Evolutionary conservation across 805 yeast species (phyloP).

Genomic region (Vanderwaltozyma verrucispora): DNA sequence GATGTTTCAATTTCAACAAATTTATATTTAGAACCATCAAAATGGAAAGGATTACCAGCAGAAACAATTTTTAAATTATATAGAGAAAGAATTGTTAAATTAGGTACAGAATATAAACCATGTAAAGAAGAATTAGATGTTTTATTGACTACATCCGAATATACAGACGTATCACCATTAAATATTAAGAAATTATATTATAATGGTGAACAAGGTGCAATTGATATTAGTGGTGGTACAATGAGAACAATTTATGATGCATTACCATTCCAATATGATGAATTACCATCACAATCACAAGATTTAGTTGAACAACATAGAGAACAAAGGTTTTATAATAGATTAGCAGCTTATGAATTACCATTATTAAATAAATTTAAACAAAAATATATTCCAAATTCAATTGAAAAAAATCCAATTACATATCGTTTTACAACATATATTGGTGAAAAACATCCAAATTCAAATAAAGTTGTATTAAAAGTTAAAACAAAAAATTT

Average conservation of each 20-base stretch:
- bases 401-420: constrained; percentile 40
- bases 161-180: constrained; percentile 30
- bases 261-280: constrained; percentile 47
- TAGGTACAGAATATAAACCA: constrained; percentile 42
- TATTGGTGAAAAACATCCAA: constrained; percentile 52
- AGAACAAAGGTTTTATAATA: constrained; percentile 61
- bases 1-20: constrained; percentile 5
- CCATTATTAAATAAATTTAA: constrained; percentile 74
- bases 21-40: constrained; percentile 50
- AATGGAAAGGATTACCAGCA: constrained; percentile 62
- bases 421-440: constrained; percentile 63
- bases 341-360: constrained; percentile 86
- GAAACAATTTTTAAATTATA: constrained; percentile 52
- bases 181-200: constrained; percentile 31
- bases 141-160: constrained; percentile 37
- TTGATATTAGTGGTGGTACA: constrained; percentile 30
- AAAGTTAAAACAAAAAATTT: constrained; percentile 44
- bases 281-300: constrained; percentile 61
- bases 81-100: constrained; percentile 43
- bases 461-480: constrained; percentile 50
- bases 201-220: constrained; percentile 34
- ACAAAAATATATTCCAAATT: constrained; percentile 48
- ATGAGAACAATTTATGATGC: constrained; percentile 32
- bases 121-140: constrained; percentile 47
- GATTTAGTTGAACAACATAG: constrained; percentile 62